Conservation (phyloP, 306 rosid genomes). For the Vigna nakashimae region DNA sequence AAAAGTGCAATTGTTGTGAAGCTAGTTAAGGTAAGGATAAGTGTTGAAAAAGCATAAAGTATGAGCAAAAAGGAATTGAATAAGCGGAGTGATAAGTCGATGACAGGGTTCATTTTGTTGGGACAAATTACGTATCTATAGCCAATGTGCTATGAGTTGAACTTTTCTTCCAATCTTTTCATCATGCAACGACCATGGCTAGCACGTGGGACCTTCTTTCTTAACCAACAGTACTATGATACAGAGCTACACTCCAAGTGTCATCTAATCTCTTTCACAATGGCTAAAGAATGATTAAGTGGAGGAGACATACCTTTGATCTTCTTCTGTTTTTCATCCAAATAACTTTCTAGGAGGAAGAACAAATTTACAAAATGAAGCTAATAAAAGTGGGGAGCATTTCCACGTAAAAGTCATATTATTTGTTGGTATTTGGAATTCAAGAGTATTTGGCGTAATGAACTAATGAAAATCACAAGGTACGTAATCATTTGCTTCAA, state of each 20-base stretch:
- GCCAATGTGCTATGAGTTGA: not conserved
- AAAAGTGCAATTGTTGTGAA: not conserved
- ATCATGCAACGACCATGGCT: constrained; percentile 20
- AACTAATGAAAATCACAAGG: not conserved
- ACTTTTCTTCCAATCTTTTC: constrained; percentile 14
- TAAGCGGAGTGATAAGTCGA: not conserved
- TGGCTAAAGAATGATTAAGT: not conserved
- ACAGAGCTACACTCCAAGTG: not conserved
- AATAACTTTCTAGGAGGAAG: not conserved
- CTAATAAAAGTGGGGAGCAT: constrained; percentile 2
- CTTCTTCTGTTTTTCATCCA: too few relatives aligned
- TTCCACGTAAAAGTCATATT: not conserved
- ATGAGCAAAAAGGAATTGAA: not conserved
- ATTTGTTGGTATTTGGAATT: constrained; percentile 3
- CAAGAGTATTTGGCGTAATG: not conserved
- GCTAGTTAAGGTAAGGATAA: not conserved
- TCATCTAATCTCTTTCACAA: not conserved
- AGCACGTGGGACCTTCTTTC: constrained; percentile 18
- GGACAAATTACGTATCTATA: not conserved
- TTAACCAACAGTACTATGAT: constrained; percentile 5
- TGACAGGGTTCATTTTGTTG: not conserved
- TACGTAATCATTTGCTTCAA: constrained; percentile 7
- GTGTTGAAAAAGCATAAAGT: not conserved
- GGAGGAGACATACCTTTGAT: constrained; percentile 21
- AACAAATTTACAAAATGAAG: not conserved